Evolutionary conservation across 2,329 filamentous ascomycete genomes (phyloP), one percentile per base, ranked within the genome.

Genomic region (Biscogniauxia marginata): DNA sequence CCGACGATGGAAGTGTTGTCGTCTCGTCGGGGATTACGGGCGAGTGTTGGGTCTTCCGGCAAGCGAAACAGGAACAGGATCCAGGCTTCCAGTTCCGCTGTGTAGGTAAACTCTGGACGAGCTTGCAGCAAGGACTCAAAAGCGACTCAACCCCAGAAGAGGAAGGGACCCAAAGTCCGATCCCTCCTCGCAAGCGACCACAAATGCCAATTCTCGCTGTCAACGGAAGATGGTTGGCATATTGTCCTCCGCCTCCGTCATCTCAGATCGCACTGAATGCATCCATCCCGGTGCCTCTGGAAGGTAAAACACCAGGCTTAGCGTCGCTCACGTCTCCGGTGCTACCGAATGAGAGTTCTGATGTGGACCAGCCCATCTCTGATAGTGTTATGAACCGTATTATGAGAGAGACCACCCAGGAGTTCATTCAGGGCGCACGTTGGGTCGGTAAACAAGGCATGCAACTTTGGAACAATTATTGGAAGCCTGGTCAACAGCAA

Each of bases 81-180:
- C 68, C 72, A 1, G 74, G 74, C 20, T 62, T 75, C 46, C 68
- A 72, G 16, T 87, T 82, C 70, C 77, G 74, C 39, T 97, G 92
- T 66, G 79, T 95, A 54, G 93, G 88, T 19, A 99, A 99, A 74
- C 77, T 96, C 18, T 99, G 95, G 95, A 97, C 95, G 0, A 87
- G 86, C 46, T 78, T 96, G 23, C 90, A 95, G 68, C 82, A 85
- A 62, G 75, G 77, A 24, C 73, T 77, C 18, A 79, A 79, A 56
- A 76, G 76, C 21, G 79, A 83, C 24, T 70, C 75, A 22, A 64
- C 74, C 1, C 76, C 80, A 56, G 82, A 84, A 58, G 63, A 70
- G 16, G 78, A 80, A 57, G 73, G 75, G 55, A 71, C 71, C 39
- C 69, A 74, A 22, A 70, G 68, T 20, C 65, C 74, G 1, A 59